Conservation (phyloP, 805 yeast genomes). For the Starmerella apis region DNA sequence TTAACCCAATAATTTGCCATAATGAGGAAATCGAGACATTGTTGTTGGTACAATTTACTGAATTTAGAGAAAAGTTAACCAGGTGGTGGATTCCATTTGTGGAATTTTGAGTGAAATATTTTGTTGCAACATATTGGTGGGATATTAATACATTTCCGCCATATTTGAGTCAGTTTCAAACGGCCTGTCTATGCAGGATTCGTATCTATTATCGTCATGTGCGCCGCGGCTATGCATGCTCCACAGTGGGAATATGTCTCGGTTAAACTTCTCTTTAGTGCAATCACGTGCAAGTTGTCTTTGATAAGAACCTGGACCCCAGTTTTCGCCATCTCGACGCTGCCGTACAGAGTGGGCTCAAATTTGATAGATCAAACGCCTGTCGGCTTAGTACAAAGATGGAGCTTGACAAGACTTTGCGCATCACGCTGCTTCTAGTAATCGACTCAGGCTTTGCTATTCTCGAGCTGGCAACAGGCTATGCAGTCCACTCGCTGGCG, state of each 20-base stretch:
- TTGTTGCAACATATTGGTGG: no score
- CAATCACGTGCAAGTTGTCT: no score
- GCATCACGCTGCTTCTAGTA: slow-evolving; percentile 59
- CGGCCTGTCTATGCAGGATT: neutral
- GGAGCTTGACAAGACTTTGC: slow-evolving; percentile 45
- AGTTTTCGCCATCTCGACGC: neutral
- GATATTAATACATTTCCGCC: no score
- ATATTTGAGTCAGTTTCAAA: no score
- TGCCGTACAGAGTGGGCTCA: neutral
- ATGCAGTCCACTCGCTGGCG: slow-evolving; percentile 87
- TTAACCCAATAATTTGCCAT: no score
- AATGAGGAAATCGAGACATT: no score
- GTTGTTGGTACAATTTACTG: no score
- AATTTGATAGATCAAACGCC: neutral
- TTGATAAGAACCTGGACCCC: no score
- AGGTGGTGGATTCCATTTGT: no score
- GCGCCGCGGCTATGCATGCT: neutral
- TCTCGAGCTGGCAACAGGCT: slow-evolving; percentile 64
- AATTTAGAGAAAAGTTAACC: no score
- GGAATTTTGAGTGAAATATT: no score
- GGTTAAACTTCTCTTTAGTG: neutral
- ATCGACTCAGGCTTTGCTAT: slow-evolving; percentile 78
- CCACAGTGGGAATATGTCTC: neutral
- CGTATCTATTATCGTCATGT: neutral
- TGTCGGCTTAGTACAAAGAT: neutral